phyloP scores from a whole-genome alignment of 2,329 filamentous ascomycete genomes.

The Fusarium verticillioides region DNA sequence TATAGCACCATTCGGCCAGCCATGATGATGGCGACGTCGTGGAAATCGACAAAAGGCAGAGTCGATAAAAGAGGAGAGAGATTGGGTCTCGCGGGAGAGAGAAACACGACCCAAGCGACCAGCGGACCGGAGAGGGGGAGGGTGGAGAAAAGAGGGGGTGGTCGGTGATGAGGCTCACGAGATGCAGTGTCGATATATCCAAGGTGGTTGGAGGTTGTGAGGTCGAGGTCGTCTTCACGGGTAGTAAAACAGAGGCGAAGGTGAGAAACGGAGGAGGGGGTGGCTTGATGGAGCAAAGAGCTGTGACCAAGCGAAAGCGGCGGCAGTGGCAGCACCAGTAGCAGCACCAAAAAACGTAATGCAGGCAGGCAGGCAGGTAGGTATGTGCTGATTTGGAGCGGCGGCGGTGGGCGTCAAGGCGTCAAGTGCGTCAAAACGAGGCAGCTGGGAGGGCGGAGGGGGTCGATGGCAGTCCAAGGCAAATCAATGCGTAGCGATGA shows the following conservation, averaged over 20 bases:
- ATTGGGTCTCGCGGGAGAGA: slow-evolving; percentile 18
- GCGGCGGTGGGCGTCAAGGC: slow-evolving; percentile 35
- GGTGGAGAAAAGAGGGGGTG: slow-evolving; percentile 33
- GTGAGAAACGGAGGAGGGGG: slow-evolving; percentile 44
- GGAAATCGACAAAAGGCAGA: slow-evolving; percentile 33
- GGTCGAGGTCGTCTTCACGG: slow-evolving; percentile 42
- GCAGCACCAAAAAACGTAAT: not conserved
- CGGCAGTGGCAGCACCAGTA: not conserved
- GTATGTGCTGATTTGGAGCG: not conserved
- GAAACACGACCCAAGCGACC: slow-evolving; percentile 25
- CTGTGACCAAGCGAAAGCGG: slow-evolving; percentile 37
- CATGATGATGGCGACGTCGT: slow-evolving; percentile 63
- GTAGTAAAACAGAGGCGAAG: slow-evolving; percentile 35
- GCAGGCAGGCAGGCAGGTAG: not conserved
- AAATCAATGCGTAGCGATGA: slow-evolving; percentile 29
- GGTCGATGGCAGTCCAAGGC: slow-evolving; percentile 18
- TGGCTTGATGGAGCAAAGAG: slow-evolving; percentile 45
- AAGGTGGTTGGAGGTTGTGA: slow-evolving; percentile 38
- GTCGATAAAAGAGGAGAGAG: slow-evolving; percentile 25
- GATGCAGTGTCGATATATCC: slow-evolving; percentile 28
- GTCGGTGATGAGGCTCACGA: slow-evolving; percentile 38
- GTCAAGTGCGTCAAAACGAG: slow-evolving; percentile 23
- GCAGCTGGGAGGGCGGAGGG: slow-evolving; percentile 5
- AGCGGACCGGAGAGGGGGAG: slow-evolving; percentile 30
- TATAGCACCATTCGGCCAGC: slow-evolving; percentile 95